phyloP scores from a whole-genome alignment of 768 basidiomycete genomes.

The Pisolithus sp. region DNA sequence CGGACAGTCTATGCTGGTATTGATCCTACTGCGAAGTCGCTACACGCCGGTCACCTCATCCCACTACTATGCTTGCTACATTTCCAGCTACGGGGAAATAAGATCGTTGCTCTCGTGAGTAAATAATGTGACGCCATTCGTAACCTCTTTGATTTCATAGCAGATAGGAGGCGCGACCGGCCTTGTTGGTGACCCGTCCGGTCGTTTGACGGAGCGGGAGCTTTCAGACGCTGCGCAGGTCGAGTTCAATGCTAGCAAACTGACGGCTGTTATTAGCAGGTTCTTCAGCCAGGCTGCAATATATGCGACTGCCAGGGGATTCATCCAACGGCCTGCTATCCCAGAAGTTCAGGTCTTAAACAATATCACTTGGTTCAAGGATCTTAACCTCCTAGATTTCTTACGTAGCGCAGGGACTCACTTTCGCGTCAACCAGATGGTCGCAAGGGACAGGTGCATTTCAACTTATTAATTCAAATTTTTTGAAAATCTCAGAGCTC shows the following conservation, averaged over 20 bases:
- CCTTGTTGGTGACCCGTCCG: conserved; percentile 95
- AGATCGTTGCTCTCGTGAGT: conserved; percentile 76
- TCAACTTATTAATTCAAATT: neutral
- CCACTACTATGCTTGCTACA: conserved; percentile 85
- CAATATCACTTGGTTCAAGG: conserved; percentile 74
- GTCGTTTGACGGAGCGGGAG: conserved; percentile 74
- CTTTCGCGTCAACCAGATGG: conserved; percentile 82
- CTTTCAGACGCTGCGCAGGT: conserved; percentile 56
- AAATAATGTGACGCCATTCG: neutral
- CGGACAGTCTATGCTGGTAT: conserved; percentile 80
- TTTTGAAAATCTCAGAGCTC: neutral
- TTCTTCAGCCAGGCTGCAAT: conserved; percentile 65
- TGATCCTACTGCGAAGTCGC: conserved; percentile 83
- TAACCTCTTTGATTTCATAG: conserved; percentile 1
- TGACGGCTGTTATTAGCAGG: conserved; percentile 56
- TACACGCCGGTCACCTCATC: conserved; percentile 92
- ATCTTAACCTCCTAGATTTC: conserved; percentile 75
- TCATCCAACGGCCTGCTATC: conserved; percentile 5
- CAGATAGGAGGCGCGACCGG: conserved; percentile 97
- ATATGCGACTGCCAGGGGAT: conserved; percentile 46
- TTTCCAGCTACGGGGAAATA: conserved; percentile 82
- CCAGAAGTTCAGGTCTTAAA: conserved; percentile 42
- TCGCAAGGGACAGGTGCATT: conserved; percentile 79
- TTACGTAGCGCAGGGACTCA: conserved; percentile 73
- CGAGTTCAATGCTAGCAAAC: conserved; percentile 54